Evolutionary conservation across 495 filamentous ascomycete species (phyloP).

Genomic region (Trichocladium uniseriatum): DNA sequence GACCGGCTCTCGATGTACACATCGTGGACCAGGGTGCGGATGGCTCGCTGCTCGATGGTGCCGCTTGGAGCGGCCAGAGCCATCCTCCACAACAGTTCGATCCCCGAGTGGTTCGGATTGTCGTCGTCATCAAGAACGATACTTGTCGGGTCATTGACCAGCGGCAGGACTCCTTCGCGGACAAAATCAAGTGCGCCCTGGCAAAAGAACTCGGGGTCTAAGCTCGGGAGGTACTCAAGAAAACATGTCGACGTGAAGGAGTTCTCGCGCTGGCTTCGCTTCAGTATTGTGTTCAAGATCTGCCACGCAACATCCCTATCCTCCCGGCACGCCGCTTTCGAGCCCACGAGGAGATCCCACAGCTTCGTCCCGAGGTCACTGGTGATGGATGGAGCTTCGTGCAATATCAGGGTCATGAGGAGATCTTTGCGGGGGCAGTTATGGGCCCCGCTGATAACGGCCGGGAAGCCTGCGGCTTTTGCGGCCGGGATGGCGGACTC

Average conservation of each 20-base stretch:
- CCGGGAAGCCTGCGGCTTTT: slow-evolving; percentile 25
- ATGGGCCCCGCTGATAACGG: slow-evolving; percentile 31
- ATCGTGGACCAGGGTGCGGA: slow-evolving; percentile 54
- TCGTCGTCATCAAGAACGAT: slow-evolving; percentile 37
- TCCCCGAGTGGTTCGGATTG: slow-evolving; percentile 40
- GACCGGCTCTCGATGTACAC: slow-evolving; percentile 55
- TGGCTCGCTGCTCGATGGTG: slow-evolving; percentile 60
- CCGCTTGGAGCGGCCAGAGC: slow-evolving; percentile 60
- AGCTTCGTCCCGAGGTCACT: slow-evolving; percentile 50
- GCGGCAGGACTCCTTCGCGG: slow-evolving; percentile 32
- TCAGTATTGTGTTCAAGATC: slow-evolving; percentile 46
- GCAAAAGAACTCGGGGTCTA: slow-evolving; percentile 59
- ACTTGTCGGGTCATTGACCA: slow-evolving; percentile 30
- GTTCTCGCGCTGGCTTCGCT: slow-evolving; percentile 40
- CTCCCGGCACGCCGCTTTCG: slow-evolving; percentile 42
- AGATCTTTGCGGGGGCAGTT: slow-evolving; percentile 50
- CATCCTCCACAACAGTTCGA: slow-evolving; percentile 77
- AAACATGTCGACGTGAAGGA: slow-evolving; percentile 59
- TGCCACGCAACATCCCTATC: slow-evolving; percentile 58
- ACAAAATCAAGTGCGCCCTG: slow-evolving; percentile 59
- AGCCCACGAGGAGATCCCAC: slow-evolving; percentile 60
- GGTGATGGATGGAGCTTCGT: slow-evolving; percentile 51
- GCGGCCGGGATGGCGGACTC: slow-evolving; percentile 32
- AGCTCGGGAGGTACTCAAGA: slow-evolving; percentile 51
- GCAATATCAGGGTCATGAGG: slow-evolving; percentile 46